phyloP scores from a whole-genome alignment of 2,329 filamentous ascomycete genomes.

The Hypoxylon sp. region DNA sequence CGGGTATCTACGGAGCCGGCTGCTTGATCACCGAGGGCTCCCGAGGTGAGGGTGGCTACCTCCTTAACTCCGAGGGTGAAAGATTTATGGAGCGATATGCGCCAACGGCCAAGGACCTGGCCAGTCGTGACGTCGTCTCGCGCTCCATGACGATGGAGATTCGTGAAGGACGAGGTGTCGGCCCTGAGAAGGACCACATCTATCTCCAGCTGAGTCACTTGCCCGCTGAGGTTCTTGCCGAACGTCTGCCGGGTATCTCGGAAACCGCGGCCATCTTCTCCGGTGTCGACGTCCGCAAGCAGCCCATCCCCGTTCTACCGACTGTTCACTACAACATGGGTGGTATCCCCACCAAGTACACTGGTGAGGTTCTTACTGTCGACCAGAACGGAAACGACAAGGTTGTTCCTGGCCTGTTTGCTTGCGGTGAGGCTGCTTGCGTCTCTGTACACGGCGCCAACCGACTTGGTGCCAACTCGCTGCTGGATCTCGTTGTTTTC shows the following conservation, averaged over 20 bases:
- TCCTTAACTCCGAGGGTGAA: constrained; percentile 97
- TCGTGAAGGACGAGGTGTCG: constrained; percentile 95
- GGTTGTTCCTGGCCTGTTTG: constrained; percentile 93
- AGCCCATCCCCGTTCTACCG: constrained; percentile 94
- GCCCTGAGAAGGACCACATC: constrained; percentile 97
- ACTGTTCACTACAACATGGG: constrained; percentile 99
- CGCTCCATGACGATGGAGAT: constrained; percentile 99
- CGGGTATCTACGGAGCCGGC: constrained; percentile 97
- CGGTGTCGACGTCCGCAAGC: constrained; percentile 95
- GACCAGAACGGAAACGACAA: constrained; percentile 88
- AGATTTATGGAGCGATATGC: constrained; percentile 99
- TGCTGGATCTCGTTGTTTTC: constrained; percentile 96
- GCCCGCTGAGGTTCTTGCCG: constrained; percentile 88
- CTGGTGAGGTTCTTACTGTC: constrained; percentile 90
- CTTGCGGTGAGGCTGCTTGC: constrained; percentile 95
- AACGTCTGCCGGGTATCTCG: constrained; percentile 97
- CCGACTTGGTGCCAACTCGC: constrained; percentile 96
- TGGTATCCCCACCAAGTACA: constrained; percentile 97
- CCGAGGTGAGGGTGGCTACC: constrained; percentile 96
- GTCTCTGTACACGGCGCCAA: constrained; percentile 99
- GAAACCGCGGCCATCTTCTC: constrained; percentile 98
- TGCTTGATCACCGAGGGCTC: constrained; percentile 98
- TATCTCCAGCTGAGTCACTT: constrained; percentile 97
- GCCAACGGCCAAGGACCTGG: constrained; percentile 96
- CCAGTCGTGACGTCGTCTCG: constrained; percentile 93